These are phyloP conservation scores for Cercospora zeina DNA, from an alignment of 2,329 filamentous ascomycete genomes.

Conservation along the genomic window DNA sequence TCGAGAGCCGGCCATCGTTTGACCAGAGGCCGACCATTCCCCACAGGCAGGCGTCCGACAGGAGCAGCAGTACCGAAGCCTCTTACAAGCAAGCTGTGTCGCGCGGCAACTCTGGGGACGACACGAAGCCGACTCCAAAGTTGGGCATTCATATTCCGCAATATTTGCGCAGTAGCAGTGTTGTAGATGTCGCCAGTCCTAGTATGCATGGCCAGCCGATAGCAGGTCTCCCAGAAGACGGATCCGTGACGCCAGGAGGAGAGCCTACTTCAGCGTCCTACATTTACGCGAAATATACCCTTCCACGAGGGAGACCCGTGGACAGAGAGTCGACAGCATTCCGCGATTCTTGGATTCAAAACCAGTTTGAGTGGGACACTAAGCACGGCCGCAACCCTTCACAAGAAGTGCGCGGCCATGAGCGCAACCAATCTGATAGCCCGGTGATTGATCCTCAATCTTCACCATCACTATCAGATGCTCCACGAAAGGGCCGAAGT, in stretches of 20 bases:
- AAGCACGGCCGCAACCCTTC: slow-evolving; percentile 18
- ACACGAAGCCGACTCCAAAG: slow-evolving; percentile 19
- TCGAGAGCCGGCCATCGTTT: slow-evolving; percentile 38
- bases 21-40: slow-evolving; percentile 31
- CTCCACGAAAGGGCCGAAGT: slow-evolving; percentile 22
- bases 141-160: not conserved
- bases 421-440: slow-evolving; percentile 28
- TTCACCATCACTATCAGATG: slow-evolving; percentile 23
- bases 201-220: slow-evolving; percentile 16
- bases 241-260: slow-evolving; percentile 20
- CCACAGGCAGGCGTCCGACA: slow-evolving; percentile 30
- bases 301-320: slow-evolving; percentile 79
- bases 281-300: slow-evolving; percentile 78
- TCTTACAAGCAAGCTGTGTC: slow-evolving; percentile 32
- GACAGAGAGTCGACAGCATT: slow-evolving; percentile 67
- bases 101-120: slow-evolving; percentile 46
- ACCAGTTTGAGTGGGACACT: slow-evolving; percentile 63
- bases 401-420: slow-evolving; percentile 20
- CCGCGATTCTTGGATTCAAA: slow-evolving; percentile 50
- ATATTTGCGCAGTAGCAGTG: slow-evolving; percentile 3
- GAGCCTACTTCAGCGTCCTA: slow-evolving; percentile 65
- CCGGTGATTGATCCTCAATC: slow-evolving; percentile 14
- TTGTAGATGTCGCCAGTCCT: slow-evolving; percentile 21
- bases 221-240: slow-evolving; percentile 1
- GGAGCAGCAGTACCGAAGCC: slow-evolving; percentile 33